phyloP scores from a whole-genome alignment of 768 basidiomycete genomes.

The Suillus ampliporus region DNA sequence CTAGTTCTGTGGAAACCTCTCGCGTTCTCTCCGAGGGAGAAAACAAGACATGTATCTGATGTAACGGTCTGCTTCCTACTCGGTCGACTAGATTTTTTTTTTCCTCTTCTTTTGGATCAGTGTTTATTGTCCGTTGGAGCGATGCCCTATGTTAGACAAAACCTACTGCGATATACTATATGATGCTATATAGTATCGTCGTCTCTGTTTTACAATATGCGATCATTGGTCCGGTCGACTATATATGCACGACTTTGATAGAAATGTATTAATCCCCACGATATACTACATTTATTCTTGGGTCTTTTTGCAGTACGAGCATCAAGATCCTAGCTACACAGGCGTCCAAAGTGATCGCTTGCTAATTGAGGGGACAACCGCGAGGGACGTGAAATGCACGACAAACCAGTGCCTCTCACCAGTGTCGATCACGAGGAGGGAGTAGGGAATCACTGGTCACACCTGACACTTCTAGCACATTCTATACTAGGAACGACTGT shows the following conservation, averaged over 20 bases:
- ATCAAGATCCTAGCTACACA: not conserved
- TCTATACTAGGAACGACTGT: too few relatives aligned
- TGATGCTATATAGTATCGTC: too few relatives aligned
- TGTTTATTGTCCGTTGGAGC: too few relatives aligned
- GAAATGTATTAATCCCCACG: not conserved
- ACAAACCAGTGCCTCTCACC: not conserved
- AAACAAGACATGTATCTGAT: too few relatives aligned
- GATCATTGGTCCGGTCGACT: too few relatives aligned
- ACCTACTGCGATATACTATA: too few relatives aligned
- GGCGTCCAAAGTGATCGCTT: not conserved
- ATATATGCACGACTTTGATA: not conserved
- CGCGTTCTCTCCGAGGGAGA: not conserved
- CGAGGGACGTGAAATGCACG: not conserved
- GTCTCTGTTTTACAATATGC: too few relatives aligned
- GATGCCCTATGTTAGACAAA: too few relatives aligned
- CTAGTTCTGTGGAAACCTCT: not conserved
- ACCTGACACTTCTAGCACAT: too few relatives aligned
- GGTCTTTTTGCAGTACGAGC: not conserved
- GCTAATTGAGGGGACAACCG: not conserved
- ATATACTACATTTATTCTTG: not conserved
- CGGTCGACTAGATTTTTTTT: not conserved
- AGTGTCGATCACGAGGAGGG: too few relatives aligned
- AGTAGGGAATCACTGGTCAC: too few relatives aligned
- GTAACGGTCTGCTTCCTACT: not conserved
- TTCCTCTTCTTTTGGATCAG: too few relatives aligned